Evolutionary conservation across 306 rosid genomes (phyloP).

Genomic region (Rosa lucieae): DNA sequence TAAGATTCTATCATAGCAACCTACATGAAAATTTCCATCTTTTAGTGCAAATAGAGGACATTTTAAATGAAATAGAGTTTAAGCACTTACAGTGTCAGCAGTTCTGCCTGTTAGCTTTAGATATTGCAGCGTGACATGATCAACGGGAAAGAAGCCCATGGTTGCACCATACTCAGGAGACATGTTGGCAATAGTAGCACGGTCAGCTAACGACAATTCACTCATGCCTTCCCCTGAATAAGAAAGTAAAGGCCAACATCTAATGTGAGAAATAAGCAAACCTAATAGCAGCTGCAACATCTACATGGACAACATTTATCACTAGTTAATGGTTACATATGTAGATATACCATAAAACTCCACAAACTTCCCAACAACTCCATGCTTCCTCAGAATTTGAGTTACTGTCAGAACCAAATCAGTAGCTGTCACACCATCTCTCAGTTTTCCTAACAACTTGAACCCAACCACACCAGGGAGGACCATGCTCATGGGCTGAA

Average conservation of each 20-base stretch:
- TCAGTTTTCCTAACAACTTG: constrained; percentile 73
- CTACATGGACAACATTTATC: neutral
- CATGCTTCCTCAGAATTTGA: constrained; percentile 94
- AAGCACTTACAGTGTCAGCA: constrained; percentile 66
- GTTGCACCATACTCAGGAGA: constrained; percentile 98
- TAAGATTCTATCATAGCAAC: constrained; percentile 79
- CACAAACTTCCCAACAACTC: constrained; percentile 95
- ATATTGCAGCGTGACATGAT: constrained; percentile 90
- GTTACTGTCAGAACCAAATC: constrained; percentile 97
- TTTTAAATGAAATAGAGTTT: neutral
- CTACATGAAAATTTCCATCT: constrained; percentile 46
- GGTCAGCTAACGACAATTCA: constrained; percentile 82
- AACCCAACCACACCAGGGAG: constrained; percentile 98
- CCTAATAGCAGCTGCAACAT: constrained; percentile 5
- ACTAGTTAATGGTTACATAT: constrained; percentile 7
- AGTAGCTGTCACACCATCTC: constrained; percentile 91
- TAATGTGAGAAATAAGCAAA: constrained; percentile 27
- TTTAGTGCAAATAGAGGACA: constrained; percentile 33
- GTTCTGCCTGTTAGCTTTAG: constrained; percentile 89
- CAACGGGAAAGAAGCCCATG: constrained; percentile 99
- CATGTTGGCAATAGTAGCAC: constrained; percentile 98
- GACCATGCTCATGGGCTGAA: constrained; percentile 99
- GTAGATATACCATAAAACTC: constrained; percentile 79
- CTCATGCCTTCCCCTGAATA: constrained; percentile 91
- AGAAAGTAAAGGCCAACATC: constrained; percentile 20